A percentile compares a stretch with the other conserved stretches of the same genome.
These are phyloP conservation scores for Microbotryum saponariae DNA, from an alignment of 1,284 basidiomycete species.

Conservation along the genomic window DNA sequence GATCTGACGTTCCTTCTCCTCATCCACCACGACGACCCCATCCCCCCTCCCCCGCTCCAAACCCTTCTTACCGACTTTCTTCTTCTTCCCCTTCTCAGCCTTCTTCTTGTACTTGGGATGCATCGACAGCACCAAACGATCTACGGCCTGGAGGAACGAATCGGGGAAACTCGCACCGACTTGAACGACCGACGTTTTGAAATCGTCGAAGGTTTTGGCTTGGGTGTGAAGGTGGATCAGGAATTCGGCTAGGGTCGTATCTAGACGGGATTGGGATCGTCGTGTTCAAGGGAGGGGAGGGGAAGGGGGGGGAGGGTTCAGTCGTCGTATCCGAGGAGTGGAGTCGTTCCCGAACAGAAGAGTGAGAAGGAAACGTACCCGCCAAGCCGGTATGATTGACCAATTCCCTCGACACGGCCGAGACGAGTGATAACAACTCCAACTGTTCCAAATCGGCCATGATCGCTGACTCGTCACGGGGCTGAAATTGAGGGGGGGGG, in stretches of 20 bases:
- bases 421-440: conserved; percentile 79
- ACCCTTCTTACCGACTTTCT: conserved; percentile 39
- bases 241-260: conserved; percentile 92
- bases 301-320: no score
- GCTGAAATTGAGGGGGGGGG: no score
- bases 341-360: no score
- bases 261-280: conserved; percentile 44
- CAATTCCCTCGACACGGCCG: conserved; percentile 81
- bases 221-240: conserved; percentile 84
- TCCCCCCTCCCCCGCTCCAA: conserved; percentile 59
- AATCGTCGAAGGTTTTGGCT: conserved; percentile 64
- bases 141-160: conserved; percentile 82
- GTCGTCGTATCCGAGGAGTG: no score
- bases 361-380: conserved; percentile 6
- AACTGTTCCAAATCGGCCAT: conserved; percentile 48
- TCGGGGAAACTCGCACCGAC: conserved; percentile 81
- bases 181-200: conserved; percentile 73
- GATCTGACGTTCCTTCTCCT: conserved; percentile 65
- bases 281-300: conserved; percentile 47
- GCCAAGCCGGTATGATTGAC: conserved; percentile 59
- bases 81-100: conserved; percentile 43
- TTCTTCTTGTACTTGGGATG: conserved; percentile 94
- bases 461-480: not conserved
- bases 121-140: conserved; percentile 85
- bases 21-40: conserved; percentile 22